Percentiles rank a stretch among this genome's conserved stretches.
These are phyloP conservation scores for Alternaria sp. DNA, from an alignment of 2,329 filamentous ascomycete genomes.

Conservation along the genomic window DNA sequence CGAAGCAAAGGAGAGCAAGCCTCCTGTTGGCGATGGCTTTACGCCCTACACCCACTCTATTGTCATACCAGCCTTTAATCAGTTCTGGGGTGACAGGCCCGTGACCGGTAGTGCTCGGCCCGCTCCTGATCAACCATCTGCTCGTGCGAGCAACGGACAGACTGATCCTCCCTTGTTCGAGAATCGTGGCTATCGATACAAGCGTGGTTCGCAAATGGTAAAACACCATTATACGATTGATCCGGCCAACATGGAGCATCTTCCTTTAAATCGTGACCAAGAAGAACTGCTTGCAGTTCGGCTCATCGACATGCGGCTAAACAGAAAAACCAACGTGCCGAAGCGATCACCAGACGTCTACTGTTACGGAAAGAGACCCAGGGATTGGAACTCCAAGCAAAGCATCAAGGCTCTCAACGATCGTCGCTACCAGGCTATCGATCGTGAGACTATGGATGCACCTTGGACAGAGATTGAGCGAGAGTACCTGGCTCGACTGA, in stretches of 20 bases:
- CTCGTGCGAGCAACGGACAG: constrained; percentile 30
- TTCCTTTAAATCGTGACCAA: constrained; percentile 26
- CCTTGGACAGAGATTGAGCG: constrained; percentile 32
- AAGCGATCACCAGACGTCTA: constrained; percentile 27
- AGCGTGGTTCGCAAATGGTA: constrained; percentile 24
- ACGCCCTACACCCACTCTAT: neutral
- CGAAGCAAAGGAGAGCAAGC: constrained; percentile 9
- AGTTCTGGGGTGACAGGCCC: constrained; percentile 34
- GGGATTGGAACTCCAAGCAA: constrained; percentile 35
- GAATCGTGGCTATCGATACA: constrained; percentile 34
- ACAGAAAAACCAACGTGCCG: constrained; percentile 21
- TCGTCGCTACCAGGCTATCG: constrained; percentile 35
- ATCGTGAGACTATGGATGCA: constrained; percentile 27
- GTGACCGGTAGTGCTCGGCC: constrained; percentile 23
- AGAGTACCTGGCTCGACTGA: constrained; percentile 26
- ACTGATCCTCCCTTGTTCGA: constrained; percentile 39
- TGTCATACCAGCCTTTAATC: constrained; percentile 3
- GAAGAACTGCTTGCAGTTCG: constrained; percentile 28
- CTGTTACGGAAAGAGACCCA: constrained; percentile 26
- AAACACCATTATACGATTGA: constrained; percentile 20
- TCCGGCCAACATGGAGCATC: constrained; percentile 8
- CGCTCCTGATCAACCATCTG: constrained; percentile 25
- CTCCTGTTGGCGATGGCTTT: constrained; percentile 21
- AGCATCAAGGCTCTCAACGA: constrained; percentile 40
- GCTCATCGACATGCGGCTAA: constrained; percentile 43